Base-by-base conservation (phyloP, 2,329 filamentous ascomycete genomes). In the Xylaria sp. region DNA sequence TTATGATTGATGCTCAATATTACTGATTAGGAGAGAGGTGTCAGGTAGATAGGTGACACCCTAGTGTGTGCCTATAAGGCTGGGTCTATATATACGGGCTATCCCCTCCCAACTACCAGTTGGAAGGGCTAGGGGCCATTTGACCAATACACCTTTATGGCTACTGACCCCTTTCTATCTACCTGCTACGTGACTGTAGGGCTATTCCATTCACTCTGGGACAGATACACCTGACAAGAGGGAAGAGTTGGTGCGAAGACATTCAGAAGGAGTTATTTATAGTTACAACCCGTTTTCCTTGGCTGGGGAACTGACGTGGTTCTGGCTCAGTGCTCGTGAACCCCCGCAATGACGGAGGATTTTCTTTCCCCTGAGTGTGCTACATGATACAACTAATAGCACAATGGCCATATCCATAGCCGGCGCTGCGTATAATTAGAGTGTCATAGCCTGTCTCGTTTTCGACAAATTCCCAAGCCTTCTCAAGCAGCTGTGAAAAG, bases 311-410 rank as follows among this genome's bases (percentile, higher is more conserved):
- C 44, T 68, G n/a, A n/a, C n/a, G n/a, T 68, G 4, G 70, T 25
- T 73, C 66, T 6, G 69, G 67, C 39, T 72, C 69, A n/a, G 75
- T 61, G 4, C 63, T 39, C 1, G 70, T 74, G 50, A 74, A 75
- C 4, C 68, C 58, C 63, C 69, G 63, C 48, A 76, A 46, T 3
- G 71, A 70, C 39, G 67, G 61, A 1, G 69, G 57, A 15, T 72
- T 72, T 28, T 74, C 73, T 7, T 70, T 56, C 9, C 70, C 72
- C 39, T 66, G 48, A 1, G 70, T 73, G 51, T 74, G 65, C 20
- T 74, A 75, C 71, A 75, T 72, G 25, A 73, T 66, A 58, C 68
- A 71, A 4, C 68, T 70, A 2, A 70, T 65, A 8, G 64, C 71
- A 50, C 73, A 66, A 23, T 70, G 71, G 7, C 70, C 62, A 50